Conservation (phyloP, 2,329 filamentous ascomycete species). For the Microdochium bolleyi region DNA sequence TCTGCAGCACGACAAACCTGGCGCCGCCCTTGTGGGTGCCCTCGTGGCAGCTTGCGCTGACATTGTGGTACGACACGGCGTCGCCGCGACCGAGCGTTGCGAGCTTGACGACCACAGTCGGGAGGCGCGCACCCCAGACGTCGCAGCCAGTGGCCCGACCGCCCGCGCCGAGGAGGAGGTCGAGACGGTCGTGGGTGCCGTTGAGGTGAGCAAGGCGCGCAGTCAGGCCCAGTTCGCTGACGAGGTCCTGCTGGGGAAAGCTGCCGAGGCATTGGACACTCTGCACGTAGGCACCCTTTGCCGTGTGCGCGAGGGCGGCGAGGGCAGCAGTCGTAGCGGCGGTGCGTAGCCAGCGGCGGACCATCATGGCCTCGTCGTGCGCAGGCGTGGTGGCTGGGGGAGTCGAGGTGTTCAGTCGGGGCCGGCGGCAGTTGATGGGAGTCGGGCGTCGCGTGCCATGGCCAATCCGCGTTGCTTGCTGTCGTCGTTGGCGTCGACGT, state of each 20-base stretch:
- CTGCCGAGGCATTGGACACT: neutral
- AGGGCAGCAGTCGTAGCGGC: neutral
- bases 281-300: neutral
- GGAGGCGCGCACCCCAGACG: neutral
- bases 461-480: too few species aligned
- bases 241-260: neutral
- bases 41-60: neutral
- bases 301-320: neutral
- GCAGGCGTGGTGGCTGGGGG: neutral
- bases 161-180: neutral
- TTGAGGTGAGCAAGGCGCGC: constrained; percentile 1
- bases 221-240: neutral
- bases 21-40: neutral
- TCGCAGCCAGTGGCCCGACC: constrained; percentile 1
- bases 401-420: too few species aligned
- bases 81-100: neutral
- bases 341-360: neutral
- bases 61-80: neutral
- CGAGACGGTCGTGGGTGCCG: constrained; percentile 2
- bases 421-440: too few species aligned
- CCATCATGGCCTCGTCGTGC: neutral
- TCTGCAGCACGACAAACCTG: neutral
- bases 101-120: neutral
- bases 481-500: too few species aligned
- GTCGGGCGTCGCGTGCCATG: too few species aligned